Base-by-base conservation (phyloP, 2,329 filamentous ascomycete species). In the Chaetomium olivaceum region DNA sequence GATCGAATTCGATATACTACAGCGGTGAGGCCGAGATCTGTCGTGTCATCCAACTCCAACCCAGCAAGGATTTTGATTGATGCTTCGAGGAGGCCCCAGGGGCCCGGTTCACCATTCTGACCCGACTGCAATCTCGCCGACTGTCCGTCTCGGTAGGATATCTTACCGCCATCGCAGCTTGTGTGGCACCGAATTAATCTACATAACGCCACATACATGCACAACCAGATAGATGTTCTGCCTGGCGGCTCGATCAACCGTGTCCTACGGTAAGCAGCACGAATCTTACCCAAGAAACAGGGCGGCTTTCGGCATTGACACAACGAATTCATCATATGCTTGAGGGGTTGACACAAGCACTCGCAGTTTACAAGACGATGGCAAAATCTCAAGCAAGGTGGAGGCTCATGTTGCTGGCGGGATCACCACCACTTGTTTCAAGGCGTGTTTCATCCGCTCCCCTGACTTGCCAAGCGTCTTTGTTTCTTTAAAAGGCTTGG, bases 391-490 rank as follows among this genome's bases (percentile, higher is more conserved):
- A 43, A 19, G 16, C 39, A 43, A 43, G 39, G 39, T 11, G 14
- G 36, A 21, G 25, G 25, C 23, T 19, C 23, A 23, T 36, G 58
- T 21, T 51, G 27, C 57, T 59, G 39, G 51, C 60, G 39, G 39
- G 39, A 57, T 36, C 39, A 50, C 39, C 52, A 39, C n/a, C 43
- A 21, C 29, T 6, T 11, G 61, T 63, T 63, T 58, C 61, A 63
- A 29, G 21, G 48, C 21, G 46, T 51, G 54, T 63, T 63, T 63
- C 61, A 63, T 58, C 46, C 36, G 2, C 7, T 3, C 46, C 61
- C 52, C 54, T 62, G 57, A 12, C 36, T 36, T 36, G 56, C 50
- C 56, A 60, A 60, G 48, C 2, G 21, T 16, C 16, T 39, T 64
- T 21, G 23, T 58, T 58, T 58, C 39, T 39, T 14, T 7, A 29